Evolutionary conservation across 2,329 filamentous ascomycete species (phyloP), one percentile per base, ranked within the genome.

Genomic region (Elsinoe perseae): DNA sequence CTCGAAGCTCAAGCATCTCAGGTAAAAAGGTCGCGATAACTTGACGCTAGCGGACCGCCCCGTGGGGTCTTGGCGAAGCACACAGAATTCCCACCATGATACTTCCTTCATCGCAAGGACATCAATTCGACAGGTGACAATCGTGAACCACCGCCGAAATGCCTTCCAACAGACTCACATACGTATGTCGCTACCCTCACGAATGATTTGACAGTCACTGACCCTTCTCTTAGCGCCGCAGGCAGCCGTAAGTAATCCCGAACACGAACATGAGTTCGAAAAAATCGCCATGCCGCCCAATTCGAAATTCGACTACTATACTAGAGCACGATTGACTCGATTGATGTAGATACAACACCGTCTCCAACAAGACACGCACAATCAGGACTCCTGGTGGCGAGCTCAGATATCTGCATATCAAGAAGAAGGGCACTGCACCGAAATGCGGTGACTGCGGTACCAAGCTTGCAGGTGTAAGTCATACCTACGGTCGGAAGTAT

Each of bases 361-460:
- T 81, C 75, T 95, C 89, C 76, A 96, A 98, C 87, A 89, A 90
- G 79, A 92, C 93, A 75, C 87, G 93, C 74, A 82, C 95, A 72
- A 77, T 95, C 78, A 93, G 93, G 84, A 98, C 93, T 67, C 93
- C 95, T 67, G 95, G 93, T 76, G 93, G 93, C 75, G 84, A 92
- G 76, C 85, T 95, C 72, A 86, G 93, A 76, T 86, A 95, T 74
- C 87, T 97, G 70, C 92, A 98, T 86, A 91, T 96, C 82, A 97
- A 97, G 88, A 98, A 98, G 89, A 88, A 86, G 76, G 93, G 91
- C 69, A 95, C 90, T 75, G 87, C 91, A 64, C 93, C 93, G 74
- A 98, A 98, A 84, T 98, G 93, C 76, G 89, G 95, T 83, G 93
- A 98, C 83, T 98, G 95, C 74, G 93, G 93, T 73, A 84, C 84